These are phyloP conservation scores for Aspergillus incahuasiensis DNA, from an alignment of 495 filamentous ascomycete genomes.

Conservation along the genomic window DNA sequence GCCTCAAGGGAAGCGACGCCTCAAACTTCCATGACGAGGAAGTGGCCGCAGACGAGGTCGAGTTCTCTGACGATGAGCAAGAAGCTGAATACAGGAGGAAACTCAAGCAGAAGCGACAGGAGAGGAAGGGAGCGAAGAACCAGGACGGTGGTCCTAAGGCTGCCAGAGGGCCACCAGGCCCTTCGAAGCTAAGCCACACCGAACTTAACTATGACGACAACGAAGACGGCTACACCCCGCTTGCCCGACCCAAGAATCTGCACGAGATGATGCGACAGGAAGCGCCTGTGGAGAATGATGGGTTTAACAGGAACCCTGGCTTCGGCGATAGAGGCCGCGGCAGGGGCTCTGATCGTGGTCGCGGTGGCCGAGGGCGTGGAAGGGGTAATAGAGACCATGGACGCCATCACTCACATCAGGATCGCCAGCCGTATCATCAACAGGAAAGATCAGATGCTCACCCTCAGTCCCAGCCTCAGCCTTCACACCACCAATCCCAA, in stretches of 20 bases:
- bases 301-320: slow-evolving; percentile 22
- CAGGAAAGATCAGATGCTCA: slow-evolving; percentile 22
- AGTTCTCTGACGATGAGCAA: slow-evolving; percentile 94
- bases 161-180: slow-evolving; percentile 29
- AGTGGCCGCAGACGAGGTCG: slow-evolving; percentile 74
- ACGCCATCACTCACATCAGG: slow-evolving; percentile 32
- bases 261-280: slow-evolving; percentile 51
- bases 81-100: slow-evolving; percentile 78
- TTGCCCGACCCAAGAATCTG: slow-evolving; percentile 58
- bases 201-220: slow-evolving; percentile 57
- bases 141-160: slow-evolving; percentile 31
- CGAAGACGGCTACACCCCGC: slow-evolving; percentile 59
- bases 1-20: slow-evolving; percentile 80
- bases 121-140: slow-evolving; percentile 40
- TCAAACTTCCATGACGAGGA: slow-evolving; percentile 94
- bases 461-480: slow-evolving; percentile 24
- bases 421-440: slow-evolving; percentile 33
- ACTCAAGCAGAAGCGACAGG: slow-evolving; percentile 54
- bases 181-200: slow-evolving; percentile 39
- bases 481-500: no score
- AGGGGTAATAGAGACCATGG: slow-evolving; percentile 45
- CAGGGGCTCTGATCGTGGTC: slow-evolving; percentile 41
- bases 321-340: slow-evolving; percentile 39
- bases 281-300: slow-evolving; percentile 44
- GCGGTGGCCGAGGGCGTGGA: slow-evolving; percentile 46